Evolutionary conservation across 495 filamentous ascomycete genomes (phyloP), one percentile per base, ranked within the genome.

Genomic region (Neurospora sp.): DNA sequence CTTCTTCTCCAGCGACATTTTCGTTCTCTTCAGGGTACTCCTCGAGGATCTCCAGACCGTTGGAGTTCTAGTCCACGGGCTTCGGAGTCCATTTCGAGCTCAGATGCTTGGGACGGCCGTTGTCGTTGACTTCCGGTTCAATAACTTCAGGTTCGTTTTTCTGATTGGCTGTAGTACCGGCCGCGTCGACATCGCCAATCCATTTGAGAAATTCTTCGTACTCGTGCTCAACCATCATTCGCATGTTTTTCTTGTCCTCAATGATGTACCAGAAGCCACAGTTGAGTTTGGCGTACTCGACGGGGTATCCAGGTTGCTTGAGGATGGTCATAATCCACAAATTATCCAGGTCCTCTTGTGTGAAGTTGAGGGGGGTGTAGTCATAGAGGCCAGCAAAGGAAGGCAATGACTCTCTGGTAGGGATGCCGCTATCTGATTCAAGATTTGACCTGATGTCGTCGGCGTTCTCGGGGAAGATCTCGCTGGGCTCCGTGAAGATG

Each of bases 121-220:
- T 31, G 0, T 6, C 1, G 47, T 7, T 0, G 47, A 59, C 10
- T 16, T 31, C 20, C 0, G 8, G 44, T 0, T 3, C 3, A 2
- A 8, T 45, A 7, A 8, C 16, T 3, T 42, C 40, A 14, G 20
- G 20, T 1, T 20, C 18, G 0, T 47, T 53, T 1, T 20, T 8
- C 0, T 10, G 45, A 0, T 4, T 47, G 2, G 16, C 16, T 6
- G 7, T 2, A 8, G 41, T 8, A 8, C 16, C 42, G 42, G 7
- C 0, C 0, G 6, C 1, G 18, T 8, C 3, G 18, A 0, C 2
- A 14, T 44, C 41, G 6, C 7, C 5, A 0, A 59, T 31, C 47
- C 47, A 59, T 6, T 59, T 4, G 0, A 31, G 4, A 1, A 59
- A 59, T 0, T 27, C 20, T 0, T 59, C 0, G 4, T 59, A 59